Conservation (phyloP, 345 rosid species). For the Syzygium oleosum region DNA sequence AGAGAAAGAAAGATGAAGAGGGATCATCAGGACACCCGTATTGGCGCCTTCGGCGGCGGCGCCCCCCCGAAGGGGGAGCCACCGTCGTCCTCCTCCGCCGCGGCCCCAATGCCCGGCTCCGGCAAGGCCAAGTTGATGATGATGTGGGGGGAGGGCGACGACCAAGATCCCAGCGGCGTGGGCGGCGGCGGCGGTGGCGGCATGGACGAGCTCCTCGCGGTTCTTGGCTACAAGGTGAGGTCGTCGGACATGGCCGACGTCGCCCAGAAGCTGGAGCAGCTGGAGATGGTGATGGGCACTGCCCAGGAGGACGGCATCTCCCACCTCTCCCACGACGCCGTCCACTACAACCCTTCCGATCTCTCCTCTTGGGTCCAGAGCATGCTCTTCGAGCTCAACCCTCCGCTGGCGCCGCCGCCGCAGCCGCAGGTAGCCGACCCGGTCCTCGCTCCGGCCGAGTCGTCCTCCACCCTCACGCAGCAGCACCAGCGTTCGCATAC, state of each 20-base stretch:
- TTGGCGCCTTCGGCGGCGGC: conserved; percentile 8
- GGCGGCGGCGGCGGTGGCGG: conserved; percentile 39
- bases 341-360: conserved; percentile 60
- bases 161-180: conserved; percentile 21
- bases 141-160: conserved; percentile 27
- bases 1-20: conserved; percentile 36
- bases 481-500: not conserved
- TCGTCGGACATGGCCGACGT: conserved; percentile 87
- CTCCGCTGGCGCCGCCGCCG: not conserved
- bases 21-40: conserved; percentile 24
- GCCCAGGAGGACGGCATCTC: conserved; percentile 50
- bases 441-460: conserved; percentile 7
- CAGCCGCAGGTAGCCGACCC: not conserved
- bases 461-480: conserved; percentile 13
- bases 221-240: conserved; percentile 71
- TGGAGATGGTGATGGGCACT: conserved; percentile 65
- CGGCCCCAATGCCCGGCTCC: not conserved
- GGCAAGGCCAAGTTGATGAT: conserved; percentile 26
- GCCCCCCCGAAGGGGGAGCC: not conserved
- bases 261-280: conserved; percentile 79
- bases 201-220: conserved; percentile 83
- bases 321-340: conserved; percentile 41
- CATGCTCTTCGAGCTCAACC: conserved; percentile 58
- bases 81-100: not conserved
- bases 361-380: conserved; percentile 55